Evolutionary conservation across 2,329 filamentous ascomycete genomes (phyloP), one percentile per base, ranked within the genome.

Genomic region (Fusarium verrucosum): DNA sequence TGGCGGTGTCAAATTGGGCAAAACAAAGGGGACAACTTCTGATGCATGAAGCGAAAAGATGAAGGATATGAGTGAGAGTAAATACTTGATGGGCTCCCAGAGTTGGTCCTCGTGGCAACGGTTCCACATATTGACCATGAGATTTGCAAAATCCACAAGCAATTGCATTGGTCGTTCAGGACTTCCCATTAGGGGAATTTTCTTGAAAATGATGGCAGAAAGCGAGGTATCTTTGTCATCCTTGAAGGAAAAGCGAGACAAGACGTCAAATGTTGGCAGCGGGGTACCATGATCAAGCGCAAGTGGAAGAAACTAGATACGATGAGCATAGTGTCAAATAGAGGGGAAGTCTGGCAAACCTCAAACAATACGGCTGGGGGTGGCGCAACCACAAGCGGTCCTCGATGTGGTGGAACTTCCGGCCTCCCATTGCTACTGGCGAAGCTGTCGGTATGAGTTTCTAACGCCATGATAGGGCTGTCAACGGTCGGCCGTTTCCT

Each of bases 61-160:
- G 61, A 89, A 89, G 13, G 83, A 81, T 13, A 92, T 72, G 30
- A 92, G 79, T 20, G 89, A 84, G 20, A 90, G 79, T 5, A 94
- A 78, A 33, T 92, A 81, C 62, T 84, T 85, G 36, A 93, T 81
- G 0, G 91, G 89, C 11, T 80, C 79, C 70, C 87, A 86, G 75
- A 86, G 80, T 65, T 81, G 80, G 68, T 94, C 90, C 11, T 84
- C 79, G 8, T 89, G 77, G 72, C 91, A 93, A 19, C 82, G 83
- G 16, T 82, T 81, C 91, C 92, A 94, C 14, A 94, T 75, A 16
- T 83, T 80, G 45, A 92, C 82, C 19, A 93, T 76, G 26, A 87
- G 79, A 44, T 85, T 80, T 46, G 86, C 87, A 64, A 93, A 88
- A 58, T 88, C 85, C 10, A 89, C 78, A 2, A 90, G 83, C 5